Conservation (phyloP, 139 green algal species). For the Chlorella sorokiniana region DNA sequence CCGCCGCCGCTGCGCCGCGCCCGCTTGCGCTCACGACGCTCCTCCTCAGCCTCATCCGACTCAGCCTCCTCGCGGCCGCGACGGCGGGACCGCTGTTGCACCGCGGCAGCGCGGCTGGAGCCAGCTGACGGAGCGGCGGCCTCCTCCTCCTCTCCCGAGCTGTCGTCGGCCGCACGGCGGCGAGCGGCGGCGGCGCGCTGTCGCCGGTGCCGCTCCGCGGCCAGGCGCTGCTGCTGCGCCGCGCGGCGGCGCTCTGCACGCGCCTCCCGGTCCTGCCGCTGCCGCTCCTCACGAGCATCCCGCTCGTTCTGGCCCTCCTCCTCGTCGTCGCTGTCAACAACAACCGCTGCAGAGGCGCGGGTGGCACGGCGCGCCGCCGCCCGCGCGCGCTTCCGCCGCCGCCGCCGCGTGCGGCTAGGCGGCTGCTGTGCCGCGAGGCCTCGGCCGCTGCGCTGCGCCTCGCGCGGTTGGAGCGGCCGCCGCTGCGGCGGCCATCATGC, state of each 20-base stretch:
- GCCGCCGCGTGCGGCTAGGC: not conserved
- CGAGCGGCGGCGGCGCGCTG: conserved; percentile 11
- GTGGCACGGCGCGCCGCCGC: not conserved
- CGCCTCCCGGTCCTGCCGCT: conserved; percentile 24
- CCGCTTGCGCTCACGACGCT: not conserved
- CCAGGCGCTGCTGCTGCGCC: conserved; percentile 9
- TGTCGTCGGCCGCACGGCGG: not conserved
- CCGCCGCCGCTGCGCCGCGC: not conserved
- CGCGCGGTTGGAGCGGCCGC: not conserved
- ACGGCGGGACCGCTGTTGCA: conserved; percentile 9
- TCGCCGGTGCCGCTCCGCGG: conserved; percentile 17
- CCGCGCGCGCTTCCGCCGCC: not conserved
- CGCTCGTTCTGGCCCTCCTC: conserved; percentile 25
- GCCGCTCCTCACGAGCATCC: conserved; percentile 15
- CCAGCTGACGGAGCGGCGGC: not conserved
- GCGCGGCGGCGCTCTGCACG: conserved; percentile 9
- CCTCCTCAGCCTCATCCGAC: not conserved
- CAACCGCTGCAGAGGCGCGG: not conserved
- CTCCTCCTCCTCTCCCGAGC: conserved; percentile 28
- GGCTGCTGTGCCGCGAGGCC: conserved; percentile 9
- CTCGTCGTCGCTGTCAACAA: not conserved
- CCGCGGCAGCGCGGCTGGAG: not conserved
- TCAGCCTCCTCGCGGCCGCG: not conserved
- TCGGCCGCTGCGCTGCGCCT: not conserved
- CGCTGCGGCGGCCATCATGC: not conserved